Evolutionary conservation across 148 eudicot species (phyloP).

Genomic region (Dianthus caryophyllus): DNA sequence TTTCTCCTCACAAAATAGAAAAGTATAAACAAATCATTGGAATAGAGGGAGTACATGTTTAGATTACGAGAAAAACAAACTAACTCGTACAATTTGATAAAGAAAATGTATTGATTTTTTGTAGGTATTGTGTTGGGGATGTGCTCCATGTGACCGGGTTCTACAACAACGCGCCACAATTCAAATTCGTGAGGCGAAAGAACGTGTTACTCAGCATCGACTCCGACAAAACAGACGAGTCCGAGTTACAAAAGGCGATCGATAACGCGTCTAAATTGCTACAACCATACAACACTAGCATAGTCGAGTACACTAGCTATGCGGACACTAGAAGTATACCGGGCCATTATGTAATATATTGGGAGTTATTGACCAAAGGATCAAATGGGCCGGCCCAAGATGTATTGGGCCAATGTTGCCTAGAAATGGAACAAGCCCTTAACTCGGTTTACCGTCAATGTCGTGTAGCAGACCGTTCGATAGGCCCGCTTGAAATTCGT

Average conservation of each 20-base stretch:
- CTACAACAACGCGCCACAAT: slow-evolving; percentile 74
- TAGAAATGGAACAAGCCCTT: slow-evolving; percentile 48
- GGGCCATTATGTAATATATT: slow-evolving; percentile 53
- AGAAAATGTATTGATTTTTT: background rate
- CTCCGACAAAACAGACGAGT: slow-evolving; percentile 51
- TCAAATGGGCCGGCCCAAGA: slow-evolving; percentile 22
- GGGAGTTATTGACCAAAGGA: slow-evolving; percentile 38
- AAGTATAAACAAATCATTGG: too few species aligned
- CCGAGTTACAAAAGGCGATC: slow-evolving; percentile 43
- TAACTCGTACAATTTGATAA: background rate
- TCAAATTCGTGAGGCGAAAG: slow-evolving; percentile 61
- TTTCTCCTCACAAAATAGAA: too few species aligned
- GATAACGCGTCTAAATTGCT: slow-evolving; percentile 38
- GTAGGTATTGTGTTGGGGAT: slow-evolving; percentile 75
- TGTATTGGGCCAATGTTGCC: slow-evolving; percentile 37
- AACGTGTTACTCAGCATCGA: slow-evolving; percentile 65
- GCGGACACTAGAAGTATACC: slow-evolving; percentile 52
- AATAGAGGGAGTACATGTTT: too few species aligned
- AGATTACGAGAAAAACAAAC: too few species aligned
- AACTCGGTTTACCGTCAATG: slow-evolving; percentile 53
- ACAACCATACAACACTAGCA: slow-evolving; percentile 21
- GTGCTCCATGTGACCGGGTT: slow-evolving; percentile 63
- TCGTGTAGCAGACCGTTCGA: slow-evolving; percentile 43
- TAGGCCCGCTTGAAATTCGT: slow-evolving; percentile 59
- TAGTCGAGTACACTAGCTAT: slow-evolving; percentile 56